Evolutionary conservation across 1,284 basidiomycete genomes (phyloP).

Genomic region (Cryptococcus amylolentus): DNA sequence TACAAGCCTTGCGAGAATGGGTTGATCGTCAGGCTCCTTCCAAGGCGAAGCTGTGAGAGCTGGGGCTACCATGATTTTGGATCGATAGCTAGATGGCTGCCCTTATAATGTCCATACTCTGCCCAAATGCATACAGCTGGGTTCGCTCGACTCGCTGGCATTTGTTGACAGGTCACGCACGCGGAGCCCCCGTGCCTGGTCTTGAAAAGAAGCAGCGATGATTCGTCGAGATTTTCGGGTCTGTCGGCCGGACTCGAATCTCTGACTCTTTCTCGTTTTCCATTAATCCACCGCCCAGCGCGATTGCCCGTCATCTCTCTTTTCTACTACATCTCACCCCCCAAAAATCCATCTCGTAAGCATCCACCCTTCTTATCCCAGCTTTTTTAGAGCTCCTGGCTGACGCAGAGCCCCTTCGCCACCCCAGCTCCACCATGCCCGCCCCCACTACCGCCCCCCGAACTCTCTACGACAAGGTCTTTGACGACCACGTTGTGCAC

Average conservation of each 20-base stretch:
- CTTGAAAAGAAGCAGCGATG: no score
- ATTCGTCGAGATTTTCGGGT: no score
- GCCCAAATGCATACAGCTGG: neutral
- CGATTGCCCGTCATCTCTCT: neutral
- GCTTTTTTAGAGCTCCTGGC: neutral
- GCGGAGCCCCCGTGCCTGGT: no score
- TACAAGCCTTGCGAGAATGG: conserved; percentile 33
- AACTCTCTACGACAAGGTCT: conserved; percentile 93
- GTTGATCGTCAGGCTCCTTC: conserved; percentile 10
- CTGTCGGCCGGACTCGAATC: neutral
- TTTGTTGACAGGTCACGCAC: no score
- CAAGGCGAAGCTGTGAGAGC: conserved; percentile 11
- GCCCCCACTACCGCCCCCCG: conserved; percentile 57
- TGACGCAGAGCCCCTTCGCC: conserved; percentile 7
- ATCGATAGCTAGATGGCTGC: neutral
- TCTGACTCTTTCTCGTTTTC: neutral
- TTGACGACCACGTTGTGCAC: conserved; percentile 86
- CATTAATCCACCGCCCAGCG: no score
- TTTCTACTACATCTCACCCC: neutral
- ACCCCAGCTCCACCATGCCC: conserved; percentile 39
- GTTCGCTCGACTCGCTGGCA: no score
- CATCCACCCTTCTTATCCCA: neutral
- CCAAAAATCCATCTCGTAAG: neutral
- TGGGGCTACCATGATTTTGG: neutral
- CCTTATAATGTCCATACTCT: neutral